Conservation (phyloP, 2,329 filamentous ascomycete species). For the Sporothrix phasma region DNA sequence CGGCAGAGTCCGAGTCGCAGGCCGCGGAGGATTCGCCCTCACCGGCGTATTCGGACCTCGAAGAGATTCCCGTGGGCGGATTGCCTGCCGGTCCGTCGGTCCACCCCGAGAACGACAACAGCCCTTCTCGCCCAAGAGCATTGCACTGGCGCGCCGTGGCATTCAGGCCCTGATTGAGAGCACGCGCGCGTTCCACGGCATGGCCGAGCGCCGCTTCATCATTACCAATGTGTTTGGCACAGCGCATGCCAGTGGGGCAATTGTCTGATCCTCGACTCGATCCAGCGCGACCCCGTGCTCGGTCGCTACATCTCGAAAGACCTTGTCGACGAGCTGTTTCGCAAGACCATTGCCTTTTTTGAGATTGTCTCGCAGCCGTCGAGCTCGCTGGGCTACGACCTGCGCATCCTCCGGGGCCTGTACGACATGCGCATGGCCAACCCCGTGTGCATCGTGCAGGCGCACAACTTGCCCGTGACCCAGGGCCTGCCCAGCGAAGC, state of each 20-base stretch:
- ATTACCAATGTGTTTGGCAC: constrained; percentile 97
- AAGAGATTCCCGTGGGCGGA: neutral
- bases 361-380: constrained; percentile 59
- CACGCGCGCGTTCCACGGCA: constrained; percentile 66
- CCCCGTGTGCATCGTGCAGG: neutral
- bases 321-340: constrained; percentile 51
- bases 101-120: neutral
- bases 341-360: constrained; percentile 69
- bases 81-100: neutral
- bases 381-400: constrained; percentile 64
- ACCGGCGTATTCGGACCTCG: neutral
- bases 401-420: constrained; percentile 57
- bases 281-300: constrained; percentile 58
- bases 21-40: neutral
- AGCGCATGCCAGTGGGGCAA: constrained; percentile 98
- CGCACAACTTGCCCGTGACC: neutral
- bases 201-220: constrained; percentile 57
- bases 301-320: constrained; percentile 45
- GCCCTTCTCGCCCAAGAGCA: constrained; percentile 34
- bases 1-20: neutral
- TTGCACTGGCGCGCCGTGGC: constrained; percentile 49
- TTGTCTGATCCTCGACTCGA: constrained; percentile 78
- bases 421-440: neutral
- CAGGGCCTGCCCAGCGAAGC: neutral
- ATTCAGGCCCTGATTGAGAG: constrained; percentile 72